Conservation (phyloP, 2,329 filamentous ascomycete species). For the Raffaelea arxii region DNA sequence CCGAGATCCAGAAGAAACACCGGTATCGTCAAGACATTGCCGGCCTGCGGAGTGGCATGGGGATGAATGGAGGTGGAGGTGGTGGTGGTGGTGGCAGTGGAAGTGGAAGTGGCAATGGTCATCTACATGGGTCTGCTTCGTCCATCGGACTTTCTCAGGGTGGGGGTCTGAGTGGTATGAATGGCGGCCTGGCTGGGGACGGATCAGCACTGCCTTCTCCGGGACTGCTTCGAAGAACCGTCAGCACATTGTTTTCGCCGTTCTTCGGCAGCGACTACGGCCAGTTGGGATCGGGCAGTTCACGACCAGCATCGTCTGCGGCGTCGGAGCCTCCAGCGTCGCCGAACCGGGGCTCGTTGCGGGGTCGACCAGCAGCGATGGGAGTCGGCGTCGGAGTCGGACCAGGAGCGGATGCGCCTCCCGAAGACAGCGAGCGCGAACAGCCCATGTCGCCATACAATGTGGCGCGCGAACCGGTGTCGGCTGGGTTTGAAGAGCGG, state of each 20-base stretch:
- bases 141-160: too few relatives aligned
- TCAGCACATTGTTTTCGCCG: slow-evolving; percentile 52
- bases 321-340: slow-evolving; percentile 19
- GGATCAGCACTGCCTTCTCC: slow-evolving; percentile 41
- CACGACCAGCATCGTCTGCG: slow-evolving; percentile 4
- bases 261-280: slow-evolving; percentile 32
- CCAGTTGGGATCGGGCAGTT: background rate
- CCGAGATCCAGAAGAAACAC: slow-evolving; percentile 54
- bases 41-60: slow-evolving; percentile 32
- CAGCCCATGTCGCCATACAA: slow-evolving; percentile 63
- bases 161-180: too few relatives aligned
- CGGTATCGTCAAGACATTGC: slow-evolving; percentile 30
- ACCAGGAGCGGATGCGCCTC: slow-evolving; percentile 38
- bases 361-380: slow-evolving; percentile 14
- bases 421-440: slow-evolving; percentile 64
- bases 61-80: slow-evolving; percentile 19
- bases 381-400: slow-evolving; percentile 26
- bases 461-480: slow-evolving; percentile 67
- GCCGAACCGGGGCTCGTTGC: slow-evolving; percentile 1
- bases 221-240: slow-evolving; percentile 52
- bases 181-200: slow-evolving; percentile 13
- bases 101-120: background rate
- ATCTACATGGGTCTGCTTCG: too few relatives aligned
- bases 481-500: slow-evolving; percentile 60
- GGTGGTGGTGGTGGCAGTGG: slow-evolving; percentile 18